phyloP scores from a whole-genome alignment of 1,284 basidiomycete genomes.

The Rhodotorula sp. region DNA sequence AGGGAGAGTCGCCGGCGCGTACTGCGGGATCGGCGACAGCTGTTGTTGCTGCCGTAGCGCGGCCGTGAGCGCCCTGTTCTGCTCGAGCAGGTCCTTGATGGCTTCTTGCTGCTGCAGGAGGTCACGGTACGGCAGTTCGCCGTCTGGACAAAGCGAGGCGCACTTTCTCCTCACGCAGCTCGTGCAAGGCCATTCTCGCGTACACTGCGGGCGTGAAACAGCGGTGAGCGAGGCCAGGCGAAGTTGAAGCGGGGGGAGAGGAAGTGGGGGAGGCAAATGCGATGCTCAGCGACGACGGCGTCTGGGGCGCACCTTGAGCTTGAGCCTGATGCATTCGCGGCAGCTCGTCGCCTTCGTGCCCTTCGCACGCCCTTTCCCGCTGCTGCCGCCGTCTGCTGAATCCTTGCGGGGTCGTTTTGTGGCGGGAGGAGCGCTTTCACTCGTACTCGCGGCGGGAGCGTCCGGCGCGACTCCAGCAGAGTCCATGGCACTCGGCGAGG shows the following conservation, averaged over 20 bases:
- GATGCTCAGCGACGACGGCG: background rate
- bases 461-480: no score
- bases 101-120: background rate
- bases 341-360: conserved; percentile 21
- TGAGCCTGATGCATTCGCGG: conserved; percentile 40
- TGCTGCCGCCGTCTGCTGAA: no score
- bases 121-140: conserved; percentile 4
- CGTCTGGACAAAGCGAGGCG: conserved; percentile 39
- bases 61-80: background rate
- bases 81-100: no score
- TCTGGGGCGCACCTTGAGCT: conserved; percentile 38
- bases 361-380: background rate
- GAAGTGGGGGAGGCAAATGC: background rate
- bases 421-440: no score
- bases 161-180: conserved; percentile 39
- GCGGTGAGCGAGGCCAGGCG: no score
- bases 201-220: conserved; percentile 23
- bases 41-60: background rate
- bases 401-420: no score
- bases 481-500: no score
- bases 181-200: conserved; percentile 40
- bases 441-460: no score
- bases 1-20: no score
- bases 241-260: no score
- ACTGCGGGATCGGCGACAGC: no score